Evolutionary conservation across 345 rosid genomes (phyloP), one percentile per base, ranked within the genome.

Genomic region (Salix exigua): DNA sequence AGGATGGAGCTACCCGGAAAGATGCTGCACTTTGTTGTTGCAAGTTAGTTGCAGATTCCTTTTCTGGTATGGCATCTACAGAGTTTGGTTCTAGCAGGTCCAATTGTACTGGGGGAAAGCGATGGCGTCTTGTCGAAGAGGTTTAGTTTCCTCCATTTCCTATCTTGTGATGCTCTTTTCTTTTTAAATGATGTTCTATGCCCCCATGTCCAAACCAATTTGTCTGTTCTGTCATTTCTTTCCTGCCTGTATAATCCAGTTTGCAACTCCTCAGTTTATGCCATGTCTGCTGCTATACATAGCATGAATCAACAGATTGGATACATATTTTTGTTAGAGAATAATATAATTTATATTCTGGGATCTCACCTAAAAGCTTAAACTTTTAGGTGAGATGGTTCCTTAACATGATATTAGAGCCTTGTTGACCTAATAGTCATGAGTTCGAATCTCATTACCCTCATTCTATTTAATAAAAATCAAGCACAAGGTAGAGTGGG

Each of bases 21-120:
- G 98, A 91, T 87, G 97, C 98, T 42, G 95, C 99, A 68, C 82
- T 96, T 70, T 96, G 97, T 84, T 94, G 98, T 78, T 96, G 97
- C 88, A 89, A 83, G 74, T 83, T 96, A 80, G 90, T 92, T 77
- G 93, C 94, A 78, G 91, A 88, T 88, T 91, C 97, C 31, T 86
- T 96, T 82, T 89, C 91, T 73, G 87, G 88, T 71, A 50, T 76
- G 18, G 30, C 70, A 23, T 79, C 80, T 28, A 19, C 91, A 73
- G 97, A 88, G 71, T 90, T 87, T 83, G 89, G 93, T 77, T 80
- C 97, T 73, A 82, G 86, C 75, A 88, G 97, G 84, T 87, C 97
- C 74, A 89, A 82, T 82, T 89, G 91, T 80, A 82, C 90, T 44
- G 97, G 96, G 64, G 92, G 94, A 73, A 96, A 87, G 85, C 86